phyloP scores from a whole-genome alignment of 371 early-diverging fungal genomes.

The Apophysomyces trapeziformis region DNA sequence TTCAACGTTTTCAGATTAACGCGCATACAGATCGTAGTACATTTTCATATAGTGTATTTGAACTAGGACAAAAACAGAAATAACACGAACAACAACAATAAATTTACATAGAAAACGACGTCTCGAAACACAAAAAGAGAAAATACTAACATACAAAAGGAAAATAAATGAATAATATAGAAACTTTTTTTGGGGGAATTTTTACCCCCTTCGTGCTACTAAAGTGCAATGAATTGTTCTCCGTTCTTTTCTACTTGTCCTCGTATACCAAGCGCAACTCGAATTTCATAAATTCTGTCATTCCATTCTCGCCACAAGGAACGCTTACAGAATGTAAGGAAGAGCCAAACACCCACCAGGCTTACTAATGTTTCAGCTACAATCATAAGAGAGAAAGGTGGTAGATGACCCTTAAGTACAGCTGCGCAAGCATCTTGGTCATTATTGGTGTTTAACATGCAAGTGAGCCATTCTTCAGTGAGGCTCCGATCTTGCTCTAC shows the following conservation, averaged over 20 bases:
- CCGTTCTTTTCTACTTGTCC: slow-evolving; percentile 5
- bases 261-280: slow-evolving; percentile 27
- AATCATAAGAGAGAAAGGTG: slow-evolving; percentile 43
- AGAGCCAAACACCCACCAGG: slow-evolving; percentile 45
- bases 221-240: slow-evolving; percentile 2
- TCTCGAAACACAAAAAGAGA: background rate
- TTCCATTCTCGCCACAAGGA: slow-evolving; percentile 34
- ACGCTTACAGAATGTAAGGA: slow-evolving; percentile 51
- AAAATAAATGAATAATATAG: background rate
- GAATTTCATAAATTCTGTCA: slow-evolving; percentile 21
- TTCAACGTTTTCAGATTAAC: background rate
- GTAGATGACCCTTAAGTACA: slow-evolving; percentile 25
- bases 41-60: slow-evolving; percentile 3
- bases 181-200: background rate
- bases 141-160: slow-evolving; percentile 1
- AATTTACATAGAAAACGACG: background rate
- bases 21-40: background rate
- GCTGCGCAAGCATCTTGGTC: slow-evolving; percentile 31
- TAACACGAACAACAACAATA: background rate
- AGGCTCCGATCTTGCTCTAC: slow-evolving; percentile 27
- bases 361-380: slow-evolving; percentile 46
- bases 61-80: background rate
- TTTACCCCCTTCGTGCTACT: background rate
- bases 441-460: slow-evolving; percentile 47
- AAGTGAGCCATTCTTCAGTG: slow-evolving; percentile 49